A percentile compares a stretch with the other conserved stretches of the same genome.
Conservation (phyloP, 192 early-diverging fungal species). For the Coemansia sp. region DNA sequence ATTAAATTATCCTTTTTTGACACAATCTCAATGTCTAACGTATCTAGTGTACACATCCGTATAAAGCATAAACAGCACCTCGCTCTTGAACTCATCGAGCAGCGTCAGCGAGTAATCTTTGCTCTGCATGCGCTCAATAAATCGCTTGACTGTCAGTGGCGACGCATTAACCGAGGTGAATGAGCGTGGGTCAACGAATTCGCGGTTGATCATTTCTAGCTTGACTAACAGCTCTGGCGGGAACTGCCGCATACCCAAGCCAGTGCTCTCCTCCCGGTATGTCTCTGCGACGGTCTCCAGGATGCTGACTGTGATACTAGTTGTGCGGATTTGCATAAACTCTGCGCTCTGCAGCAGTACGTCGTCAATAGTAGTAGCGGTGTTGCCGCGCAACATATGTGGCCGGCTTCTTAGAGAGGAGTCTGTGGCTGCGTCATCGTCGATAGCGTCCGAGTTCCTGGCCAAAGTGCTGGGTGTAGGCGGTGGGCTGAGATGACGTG, state of each 20-base stretch:
- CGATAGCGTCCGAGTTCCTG: not conserved
- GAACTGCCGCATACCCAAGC: slow-evolving; percentile 14
- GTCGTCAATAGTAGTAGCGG: slow-evolving; percentile 1
- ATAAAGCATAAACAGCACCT: slow-evolving; percentile 55
- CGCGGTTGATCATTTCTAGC: slow-evolving; percentile 17
- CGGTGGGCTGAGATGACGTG: not conserved
- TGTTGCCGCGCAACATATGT: not conserved
- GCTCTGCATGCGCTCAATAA: slow-evolving; percentile 19
- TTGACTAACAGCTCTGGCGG: slow-evolving; percentile 16
- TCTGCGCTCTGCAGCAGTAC: not conserved
- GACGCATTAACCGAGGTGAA: slow-evolving; percentile 34
- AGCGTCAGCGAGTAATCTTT: slow-evolving; percentile 16
- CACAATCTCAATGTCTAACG: slow-evolving; percentile 22
- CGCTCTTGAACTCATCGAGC: slow-evolving; percentile 44
- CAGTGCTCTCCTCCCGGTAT: not conserved
- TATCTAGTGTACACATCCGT: slow-evolving; percentile 46
- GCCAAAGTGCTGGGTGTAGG: not conserved
- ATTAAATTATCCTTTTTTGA: too few species aligned
- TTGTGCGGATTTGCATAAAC: not conserved
- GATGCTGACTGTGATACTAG: slow-evolving; percentile 21
- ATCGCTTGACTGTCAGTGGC: slow-evolving; percentile 17
- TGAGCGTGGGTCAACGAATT: slow-evolving; percentile 38
- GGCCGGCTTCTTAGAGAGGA: not conserved
- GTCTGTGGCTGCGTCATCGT: not conserved
- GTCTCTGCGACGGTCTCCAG: slow-evolving; percentile 9